phyloP scores from a whole-genome alignment of 192 early-diverging fungal genomes.

The Neocallimastix lanati region DNA sequence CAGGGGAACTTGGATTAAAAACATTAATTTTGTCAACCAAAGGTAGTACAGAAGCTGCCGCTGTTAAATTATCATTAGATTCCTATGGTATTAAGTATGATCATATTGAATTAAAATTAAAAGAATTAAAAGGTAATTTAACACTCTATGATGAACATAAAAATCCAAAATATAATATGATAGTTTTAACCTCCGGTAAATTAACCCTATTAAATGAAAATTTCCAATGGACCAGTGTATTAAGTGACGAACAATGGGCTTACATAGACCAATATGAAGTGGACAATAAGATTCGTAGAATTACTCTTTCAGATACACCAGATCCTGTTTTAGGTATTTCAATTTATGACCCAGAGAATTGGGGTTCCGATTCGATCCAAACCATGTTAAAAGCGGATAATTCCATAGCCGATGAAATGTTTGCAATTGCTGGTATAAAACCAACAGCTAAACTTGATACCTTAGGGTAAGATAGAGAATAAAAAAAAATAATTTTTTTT shows the following conservation, averaged over 20 bases:
- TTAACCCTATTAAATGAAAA: background rate
- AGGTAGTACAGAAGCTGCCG: background rate
- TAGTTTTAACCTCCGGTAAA: background rate
- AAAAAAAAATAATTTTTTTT: too few relatives aligned
- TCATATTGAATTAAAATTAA: background rate
- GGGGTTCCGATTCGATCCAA: background rate
- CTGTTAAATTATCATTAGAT: background rate
- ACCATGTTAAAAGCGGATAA: background rate
- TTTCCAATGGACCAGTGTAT: background rate
- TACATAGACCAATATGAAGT: background rate
- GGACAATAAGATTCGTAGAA: background rate
- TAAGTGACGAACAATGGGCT: background rate
- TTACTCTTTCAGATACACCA: background rate
- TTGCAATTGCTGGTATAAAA: background rate
- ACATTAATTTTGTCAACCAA: background rate
- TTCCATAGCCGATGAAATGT: background rate
- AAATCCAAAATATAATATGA: background rate
- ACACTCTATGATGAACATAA: background rate
- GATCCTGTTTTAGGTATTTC: background rate
- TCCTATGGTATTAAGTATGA: background rate
- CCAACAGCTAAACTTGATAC: background rate
- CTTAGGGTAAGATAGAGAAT: too few relatives aligned
- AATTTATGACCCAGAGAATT: background rate
- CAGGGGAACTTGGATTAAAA: background rate
- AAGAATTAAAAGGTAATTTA: too few relatives aligned